These are phyloP conservation scores for Neonectria punicea DNA, from an alignment of 2,329 filamentous ascomycete species.

Conservation along the genomic window DNA sequence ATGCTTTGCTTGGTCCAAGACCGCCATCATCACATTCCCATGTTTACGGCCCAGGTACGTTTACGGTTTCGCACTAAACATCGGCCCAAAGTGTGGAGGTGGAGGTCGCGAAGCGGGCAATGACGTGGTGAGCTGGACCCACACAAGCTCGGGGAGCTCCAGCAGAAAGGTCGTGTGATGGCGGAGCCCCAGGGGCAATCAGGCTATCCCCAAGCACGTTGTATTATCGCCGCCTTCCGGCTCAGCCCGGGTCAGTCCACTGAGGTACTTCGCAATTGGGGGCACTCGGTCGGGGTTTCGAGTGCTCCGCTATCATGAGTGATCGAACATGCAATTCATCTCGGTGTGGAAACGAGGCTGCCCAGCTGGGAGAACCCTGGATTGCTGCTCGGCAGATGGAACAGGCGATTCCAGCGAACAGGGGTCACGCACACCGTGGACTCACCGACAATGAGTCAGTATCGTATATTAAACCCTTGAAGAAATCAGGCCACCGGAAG, in stretches of 20 bases:
- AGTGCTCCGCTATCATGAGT: neutral
- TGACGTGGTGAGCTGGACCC: slow-evolving; percentile 40
- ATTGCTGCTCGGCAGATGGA: slow-evolving; percentile 16
- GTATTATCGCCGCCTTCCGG: slow-evolving; percentile 23
- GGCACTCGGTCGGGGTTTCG: slow-evolving; percentile 5
- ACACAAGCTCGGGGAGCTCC: slow-evolving; percentile 45
- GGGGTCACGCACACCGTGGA: slow-evolving; percentile 18
- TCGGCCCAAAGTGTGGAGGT: slow-evolving; percentile 39
- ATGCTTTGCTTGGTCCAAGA: neutral
- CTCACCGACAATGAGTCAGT: slow-evolving; percentile 27
- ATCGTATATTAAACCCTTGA: neutral
- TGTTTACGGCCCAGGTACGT: neutral
- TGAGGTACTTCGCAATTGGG: neutral
- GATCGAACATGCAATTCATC: slow-evolving; percentile 7
- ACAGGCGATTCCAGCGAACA: slow-evolving; percentile 13
- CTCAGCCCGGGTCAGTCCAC: slow-evolving; percentile 26
- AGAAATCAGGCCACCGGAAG: slow-evolving; percentile 9
- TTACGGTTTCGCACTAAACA: slow-evolving; percentile 8
- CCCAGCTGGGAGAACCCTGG: neutral
- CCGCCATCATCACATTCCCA: slow-evolving; percentile 8
- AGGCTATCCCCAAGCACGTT: slow-evolving; percentile 15
- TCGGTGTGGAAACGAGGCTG: slow-evolving; percentile 11
- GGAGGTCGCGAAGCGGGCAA: slow-evolving; percentile 34
- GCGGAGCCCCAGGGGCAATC: slow-evolving; percentile 31
- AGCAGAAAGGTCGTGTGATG: slow-evolving; percentile 38